Percentiles rank a stretch among this genome's conserved stretches.
Conservation (phyloP, 1,139 yeast species). For the Groenewaldozyma auringiensis region DNA sequence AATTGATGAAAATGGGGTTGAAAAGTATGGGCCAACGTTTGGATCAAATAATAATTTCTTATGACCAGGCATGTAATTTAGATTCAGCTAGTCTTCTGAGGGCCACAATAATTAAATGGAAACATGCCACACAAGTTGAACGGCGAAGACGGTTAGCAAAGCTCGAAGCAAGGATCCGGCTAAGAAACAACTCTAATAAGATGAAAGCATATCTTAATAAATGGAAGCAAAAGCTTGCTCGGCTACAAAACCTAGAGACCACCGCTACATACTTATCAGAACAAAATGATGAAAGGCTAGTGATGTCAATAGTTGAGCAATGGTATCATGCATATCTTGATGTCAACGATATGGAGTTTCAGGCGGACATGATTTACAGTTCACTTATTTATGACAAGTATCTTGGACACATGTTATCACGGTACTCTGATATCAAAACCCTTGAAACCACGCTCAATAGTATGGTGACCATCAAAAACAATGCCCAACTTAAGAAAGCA, state of each 20-base stretch:
- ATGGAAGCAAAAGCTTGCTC: neutral
- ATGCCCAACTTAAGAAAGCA: neutral
- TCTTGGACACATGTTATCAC: neutral
- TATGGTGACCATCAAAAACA: neutral
- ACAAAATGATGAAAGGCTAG: neutral
- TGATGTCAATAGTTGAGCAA: neutral
- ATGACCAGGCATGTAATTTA: neutral
- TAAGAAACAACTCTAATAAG: too few relatives aligned
- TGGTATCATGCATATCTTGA: neutral
- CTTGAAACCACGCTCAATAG: neutral
- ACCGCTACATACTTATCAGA: neutral
- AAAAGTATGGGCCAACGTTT: neutral
- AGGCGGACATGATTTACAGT: neutral
- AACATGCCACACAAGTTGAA: neutral
- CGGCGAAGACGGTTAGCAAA: neutral
- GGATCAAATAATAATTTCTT: neutral
- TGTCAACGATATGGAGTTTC: neutral
- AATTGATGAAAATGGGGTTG: constrained; percentile 1
- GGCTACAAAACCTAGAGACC: neutral
- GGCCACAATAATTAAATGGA: neutral
- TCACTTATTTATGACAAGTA: neutral
- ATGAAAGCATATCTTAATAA: neutral
- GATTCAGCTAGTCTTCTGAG: neutral
- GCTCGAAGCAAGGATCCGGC: neutral
- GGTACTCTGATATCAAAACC: neutral